A percentile compares a stretch with the other conserved stretches of the same genome.
Evolutionary conservation across 805 yeast genomes (phyloP).

Genomic region (Saccharomycopsis vini): DNA sequence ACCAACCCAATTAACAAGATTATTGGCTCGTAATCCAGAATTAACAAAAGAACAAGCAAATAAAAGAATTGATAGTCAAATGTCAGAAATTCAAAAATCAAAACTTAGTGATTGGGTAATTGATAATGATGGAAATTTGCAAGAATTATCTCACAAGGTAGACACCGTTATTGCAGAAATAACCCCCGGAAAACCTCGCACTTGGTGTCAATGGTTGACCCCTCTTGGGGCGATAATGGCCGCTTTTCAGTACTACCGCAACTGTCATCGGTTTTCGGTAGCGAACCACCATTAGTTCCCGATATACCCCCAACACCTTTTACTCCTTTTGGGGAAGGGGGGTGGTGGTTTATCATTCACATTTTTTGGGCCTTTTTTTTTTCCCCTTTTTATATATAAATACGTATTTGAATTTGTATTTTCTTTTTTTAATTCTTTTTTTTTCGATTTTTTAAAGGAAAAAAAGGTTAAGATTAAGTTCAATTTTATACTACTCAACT

Average conservation of each 20-base stretch:
- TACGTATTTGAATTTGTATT: too few species aligned
- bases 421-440: too few species aligned
- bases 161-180: constrained; percentile 31
- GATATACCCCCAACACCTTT: too few species aligned
- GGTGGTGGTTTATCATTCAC: too few species aligned
- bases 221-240: constrained; percentile 1
- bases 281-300: too few species aligned
- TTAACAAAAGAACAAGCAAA: constrained; percentile 57
- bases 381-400: too few species aligned
- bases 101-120: constrained; percentile 56
- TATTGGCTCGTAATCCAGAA: constrained; percentile 58
- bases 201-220: constrained; percentile 9
- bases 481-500: too few species aligned
- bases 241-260: neutral
- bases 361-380: too few species aligned
- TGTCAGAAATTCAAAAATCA: constrained; percentile 48
- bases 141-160: constrained; percentile 38
- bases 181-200: constrained; percentile 27
- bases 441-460: too few species aligned
- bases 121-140: constrained; percentile 42
- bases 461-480: too few species aligned
- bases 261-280: too few species aligned
- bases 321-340: too few species aligned
- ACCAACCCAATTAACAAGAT: constrained; percentile 52
- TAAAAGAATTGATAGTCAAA: constrained; percentile 68